Percentiles rank a stretch among this genome's conserved stretches.
These are phyloP conservation scores for Ogataea henricii DNA, from an alignment of 805 yeast species.

Conservation along the genomic window DNA sequence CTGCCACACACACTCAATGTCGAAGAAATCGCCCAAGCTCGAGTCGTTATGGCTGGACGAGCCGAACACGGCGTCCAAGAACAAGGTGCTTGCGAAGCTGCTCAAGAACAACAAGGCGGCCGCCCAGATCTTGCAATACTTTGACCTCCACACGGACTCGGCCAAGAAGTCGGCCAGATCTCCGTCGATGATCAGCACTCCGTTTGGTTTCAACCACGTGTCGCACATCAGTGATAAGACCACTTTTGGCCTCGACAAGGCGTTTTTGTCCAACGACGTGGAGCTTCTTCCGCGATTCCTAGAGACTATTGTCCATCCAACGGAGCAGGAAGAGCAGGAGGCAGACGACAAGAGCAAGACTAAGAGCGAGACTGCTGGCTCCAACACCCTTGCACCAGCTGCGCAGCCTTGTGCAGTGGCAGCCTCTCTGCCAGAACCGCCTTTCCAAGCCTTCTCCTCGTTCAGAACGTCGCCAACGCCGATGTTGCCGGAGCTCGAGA, in stretches of 20 bases:
- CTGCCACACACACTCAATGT: conserved; percentile 8
- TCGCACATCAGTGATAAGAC: conserved; percentile 34
- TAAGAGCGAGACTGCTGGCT: not conserved
- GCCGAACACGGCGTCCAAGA: conserved; percentile 8
- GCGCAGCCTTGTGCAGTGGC: not conserved
- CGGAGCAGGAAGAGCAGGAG: not conserved
- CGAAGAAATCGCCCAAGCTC: conserved; percentile 21
- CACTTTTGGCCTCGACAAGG: conserved; percentile 34
- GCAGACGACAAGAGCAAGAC: not conserved
- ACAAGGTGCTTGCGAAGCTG: conserved; percentile 13
- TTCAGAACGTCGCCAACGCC: conserved; percentile 35
- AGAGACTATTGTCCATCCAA: conserved; percentile 4
- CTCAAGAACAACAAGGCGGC: conserved; percentile 15
- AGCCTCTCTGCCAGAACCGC: conserved; percentile 6
- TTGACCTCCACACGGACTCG: conserved; percentile 20
- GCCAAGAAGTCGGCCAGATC: conserved; percentile 8
- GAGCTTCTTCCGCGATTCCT: conserved; percentile 16
- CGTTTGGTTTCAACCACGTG: conserved; percentile 36
- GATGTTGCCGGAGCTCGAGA: conserved; percentile 1
- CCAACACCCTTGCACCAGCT: conserved; percentile 1
- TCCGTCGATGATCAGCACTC: conserved; percentile 32
- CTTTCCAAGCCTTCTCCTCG: conserved; percentile 32
- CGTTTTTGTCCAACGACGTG: conserved; percentile 25
- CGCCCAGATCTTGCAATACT: conserved; percentile 20
- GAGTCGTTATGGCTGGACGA: conserved; percentile 32